These are phyloP conservation scores for Pleurotus cornucopiae DNA, from an alignment of 768 basidiomycete genomes.

Conservation along the genomic window DNA sequence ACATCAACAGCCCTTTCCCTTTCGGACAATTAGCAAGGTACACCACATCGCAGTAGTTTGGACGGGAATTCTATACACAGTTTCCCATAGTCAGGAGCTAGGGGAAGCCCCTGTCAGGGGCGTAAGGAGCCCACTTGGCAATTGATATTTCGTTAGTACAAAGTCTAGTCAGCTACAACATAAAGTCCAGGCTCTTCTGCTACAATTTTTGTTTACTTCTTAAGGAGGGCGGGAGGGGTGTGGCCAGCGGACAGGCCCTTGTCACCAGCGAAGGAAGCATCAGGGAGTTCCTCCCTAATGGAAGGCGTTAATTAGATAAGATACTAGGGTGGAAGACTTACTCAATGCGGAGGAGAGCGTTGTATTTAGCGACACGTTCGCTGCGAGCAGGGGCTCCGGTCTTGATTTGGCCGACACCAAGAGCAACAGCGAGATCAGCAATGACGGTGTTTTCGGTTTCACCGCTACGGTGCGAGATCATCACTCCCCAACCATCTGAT, in stretches of 20 bases:
- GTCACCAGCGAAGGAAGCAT: slow-evolving; percentile 67
- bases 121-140: no score
- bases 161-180: neutral
- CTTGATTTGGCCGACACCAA: slow-evolving; percentile 94
- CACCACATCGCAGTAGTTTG: no score
- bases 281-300: slow-evolving; percentile 70
- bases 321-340: slow-evolving; percentile 33
- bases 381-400: slow-evolving; percentile 95
- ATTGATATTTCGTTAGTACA: neutral
- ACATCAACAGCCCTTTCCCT: no score
- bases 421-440: slow-evolving; percentile 91
- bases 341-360: slow-evolving; percentile 86
- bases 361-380: slow-evolving; percentile 97
- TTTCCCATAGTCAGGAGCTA: no score
- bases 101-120: no score
- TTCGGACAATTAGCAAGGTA: no score
- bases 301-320: no score
- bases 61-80: no score
- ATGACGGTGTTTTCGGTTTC: slow-evolving; percentile 98
- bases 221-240: slow-evolving; percentile 66
- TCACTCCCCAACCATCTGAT: slow-evolving; percentile 97
- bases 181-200: neutral
- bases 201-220: slow-evolving; percentile 42
- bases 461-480: slow-evolving; percentile 98
- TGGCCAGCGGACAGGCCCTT: slow-evolving; percentile 77